Evolutionary conservation across 2,329 filamentous ascomycete species (phyloP), one percentile per base, ranked within the genome.

Genomic region (Aspergillus floridensis): DNA sequence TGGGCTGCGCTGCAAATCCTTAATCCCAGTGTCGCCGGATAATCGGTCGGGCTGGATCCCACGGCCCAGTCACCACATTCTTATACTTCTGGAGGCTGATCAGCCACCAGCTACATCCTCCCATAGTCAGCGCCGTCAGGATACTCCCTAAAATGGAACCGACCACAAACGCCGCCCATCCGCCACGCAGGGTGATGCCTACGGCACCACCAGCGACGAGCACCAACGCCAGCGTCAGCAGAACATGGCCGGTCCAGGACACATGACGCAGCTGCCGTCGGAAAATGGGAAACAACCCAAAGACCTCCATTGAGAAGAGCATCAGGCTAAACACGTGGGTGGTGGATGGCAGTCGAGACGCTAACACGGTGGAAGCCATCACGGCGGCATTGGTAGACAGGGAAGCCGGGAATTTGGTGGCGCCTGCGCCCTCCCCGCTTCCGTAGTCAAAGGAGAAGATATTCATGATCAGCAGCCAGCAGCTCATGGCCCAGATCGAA

Each of bases 381-480:
- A 99, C 83, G 0, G 93, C 95, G 1, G 95, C 95, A 66, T 98
- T 99, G 24, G 95, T 99, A 10, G 92, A 96, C 5, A 98, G 82
- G 3, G 86, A 84, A 31, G 84, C 84, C 2, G 84, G 84, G 49
- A 83, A 83, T 51, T 80, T 81, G 26, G 76, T 77, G 58, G 76
- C 75, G 63, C 71, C 73, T 26, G 74, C 72, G 65, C 74, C 73
- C 57, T 77, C 73, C 12, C 74, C 74, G 56, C 90, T 89, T 11
- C 91, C 91, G 75, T 99, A 99, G 81, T 99, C 95, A 72, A 97
- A 98, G 74, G 96, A 97, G 77, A 96, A 96, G 62, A 98, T 92
- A 75, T 99, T 99, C 77, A 97, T 93, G 69, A 90, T 86, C 63
- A 99, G 86, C 49, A 99, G 83, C 87, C 92, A 95, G 70, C 91